phyloP scores from a whole-genome alignment of 169 alveolate species.

The Eimeria praecox region DNA sequence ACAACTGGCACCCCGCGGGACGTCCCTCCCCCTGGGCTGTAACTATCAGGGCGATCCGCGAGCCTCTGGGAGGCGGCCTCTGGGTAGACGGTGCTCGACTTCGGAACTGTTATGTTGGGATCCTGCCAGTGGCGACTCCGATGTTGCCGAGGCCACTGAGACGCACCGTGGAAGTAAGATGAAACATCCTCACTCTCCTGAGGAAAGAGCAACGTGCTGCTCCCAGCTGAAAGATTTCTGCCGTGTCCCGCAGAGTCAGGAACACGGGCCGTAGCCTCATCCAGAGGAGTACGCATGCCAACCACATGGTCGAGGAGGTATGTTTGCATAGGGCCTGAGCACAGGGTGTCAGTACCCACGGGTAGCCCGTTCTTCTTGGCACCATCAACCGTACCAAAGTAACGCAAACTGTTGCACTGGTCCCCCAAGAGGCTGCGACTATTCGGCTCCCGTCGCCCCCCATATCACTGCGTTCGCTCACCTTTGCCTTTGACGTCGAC shows the following conservation, averaged over 20 bases:
- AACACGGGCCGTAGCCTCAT: constrained; percentile 28
- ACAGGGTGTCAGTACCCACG: neutral
- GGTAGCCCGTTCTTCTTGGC: neutral
- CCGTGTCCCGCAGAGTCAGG: constrained; percentile 63
- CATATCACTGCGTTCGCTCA: neutral
- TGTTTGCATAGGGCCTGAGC: constrained; percentile 64
- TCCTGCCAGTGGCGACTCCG: constrained; percentile 48
- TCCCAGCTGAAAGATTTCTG: constrained; percentile 20
- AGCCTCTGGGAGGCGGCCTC: neutral
- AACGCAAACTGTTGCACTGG: neutral
- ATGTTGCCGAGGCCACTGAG: constrained; percentile 72
- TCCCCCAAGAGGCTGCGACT: neutral
- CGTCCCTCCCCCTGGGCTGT: neutral
- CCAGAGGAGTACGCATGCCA: constrained; percentile 67
- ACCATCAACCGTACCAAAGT: neutral
- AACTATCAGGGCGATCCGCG: neutral
- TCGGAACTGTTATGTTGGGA: constrained; percentile 13
- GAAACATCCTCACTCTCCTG: constrained; percentile 65
- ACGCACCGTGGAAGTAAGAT: constrained; percentile 15
- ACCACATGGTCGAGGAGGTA: constrained; percentile 74
- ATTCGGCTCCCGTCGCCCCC: neutral
- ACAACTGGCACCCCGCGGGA: constrained; percentile 49
- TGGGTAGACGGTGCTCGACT: neutral
- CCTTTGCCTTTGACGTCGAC: constrained; percentile 93
- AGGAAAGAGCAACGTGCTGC: constrained; percentile 23